phyloP scores from a whole-genome alignment of 2,329 filamentous ascomycete species.

The Cercospora citrullina region DNA sequence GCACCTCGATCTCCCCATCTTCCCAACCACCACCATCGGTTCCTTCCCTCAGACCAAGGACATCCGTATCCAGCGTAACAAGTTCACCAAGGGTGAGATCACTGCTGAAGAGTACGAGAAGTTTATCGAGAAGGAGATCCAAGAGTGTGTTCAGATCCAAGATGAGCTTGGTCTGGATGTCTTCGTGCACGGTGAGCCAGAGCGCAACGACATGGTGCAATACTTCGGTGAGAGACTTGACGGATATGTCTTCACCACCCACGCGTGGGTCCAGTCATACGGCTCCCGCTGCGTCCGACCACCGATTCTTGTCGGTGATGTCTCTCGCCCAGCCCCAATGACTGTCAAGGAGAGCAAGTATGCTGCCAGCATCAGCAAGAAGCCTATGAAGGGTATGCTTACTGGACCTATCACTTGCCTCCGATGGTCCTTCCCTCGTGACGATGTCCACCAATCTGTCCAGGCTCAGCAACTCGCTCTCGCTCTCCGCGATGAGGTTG shows the following conservation, averaged over 20 bases:
- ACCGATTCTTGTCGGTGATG: slow-evolving; percentile 97
- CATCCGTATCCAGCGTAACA: slow-evolving; percentile 94
- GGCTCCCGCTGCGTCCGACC: slow-evolving; percentile 97
- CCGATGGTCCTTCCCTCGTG: slow-evolving; percentile 99
- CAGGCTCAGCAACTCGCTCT: slow-evolving; percentile 98
- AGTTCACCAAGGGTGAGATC: slow-evolving; percentile 99
- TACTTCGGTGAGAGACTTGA: slow-evolving; percentile 98
- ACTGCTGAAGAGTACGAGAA: slow-evolving; percentile 89
- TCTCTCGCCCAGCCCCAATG: slow-evolving; percentile 95
- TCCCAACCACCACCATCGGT: slow-evolving; percentile 98
- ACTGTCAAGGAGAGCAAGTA: slow-evolving; percentile 99
- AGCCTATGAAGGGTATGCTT: slow-evolving; percentile 99
- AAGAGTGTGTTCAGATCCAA: slow-evolving; percentile 92
- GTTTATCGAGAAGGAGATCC: slow-evolving; percentile 99
- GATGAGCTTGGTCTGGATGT: slow-evolving; percentile 97
- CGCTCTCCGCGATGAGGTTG: slow-evolving; percentile 95
- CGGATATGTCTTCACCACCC: slow-evolving; percentile 97
- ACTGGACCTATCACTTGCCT: slow-evolving; percentile 98
- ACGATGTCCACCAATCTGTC: slow-evolving; percentile 97
- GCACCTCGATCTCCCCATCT: slow-evolving; percentile 89
- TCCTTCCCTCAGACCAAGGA: slow-evolving; percentile 99
- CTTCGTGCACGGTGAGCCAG: slow-evolving; percentile 96
- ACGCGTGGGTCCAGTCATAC: slow-evolving; percentile 98
- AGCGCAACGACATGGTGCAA: slow-evolving; percentile 99
- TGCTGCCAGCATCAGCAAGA: slow-evolving; percentile 90